These are phyloP conservation scores for Aspergillus nidulans DNA, from an alignment of 495 filamentous ascomycete species.

Conservation along the genomic window DNA sequence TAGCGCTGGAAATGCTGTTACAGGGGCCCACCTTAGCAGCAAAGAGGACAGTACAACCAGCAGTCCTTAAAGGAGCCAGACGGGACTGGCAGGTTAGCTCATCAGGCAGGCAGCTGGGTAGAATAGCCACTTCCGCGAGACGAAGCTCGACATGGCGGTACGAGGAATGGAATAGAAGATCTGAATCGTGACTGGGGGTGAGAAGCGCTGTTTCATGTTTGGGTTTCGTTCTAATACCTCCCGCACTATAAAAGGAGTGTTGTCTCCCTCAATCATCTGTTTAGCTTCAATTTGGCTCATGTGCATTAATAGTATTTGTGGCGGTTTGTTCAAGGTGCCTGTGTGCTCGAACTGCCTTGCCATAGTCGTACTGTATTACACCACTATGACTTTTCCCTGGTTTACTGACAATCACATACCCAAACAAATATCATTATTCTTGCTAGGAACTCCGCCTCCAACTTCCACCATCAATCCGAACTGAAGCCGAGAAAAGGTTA, in stretches of 20 bases:
- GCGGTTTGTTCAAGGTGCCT: conserved; percentile 13
- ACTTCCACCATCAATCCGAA: conserved; percentile 32
- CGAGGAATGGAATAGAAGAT: conserved; percentile 24
- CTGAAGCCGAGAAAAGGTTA: conserved; percentile 19
- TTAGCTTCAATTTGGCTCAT: conserved; percentile 19
- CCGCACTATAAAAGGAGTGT: conserved; percentile 16
- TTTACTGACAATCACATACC: conserved; percentile 33
- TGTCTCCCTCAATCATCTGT: conserved; percentile 6
- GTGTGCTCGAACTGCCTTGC: conserved; percentile 14
- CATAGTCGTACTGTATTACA: conserved; percentile 30
- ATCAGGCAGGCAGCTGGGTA: too few species aligned
- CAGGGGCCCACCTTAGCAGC: too few species aligned
- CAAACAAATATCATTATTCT: conserved; percentile 27
- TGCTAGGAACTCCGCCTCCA: conserved; percentile 28
- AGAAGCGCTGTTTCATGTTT: conserved; percentile 18
- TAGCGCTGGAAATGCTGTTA: too few species aligned
- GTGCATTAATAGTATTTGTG: conserved; percentile 23
- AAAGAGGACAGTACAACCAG: too few species aligned
- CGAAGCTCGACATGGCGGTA: conserved; percentile 28
- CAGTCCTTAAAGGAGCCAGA: too few species aligned
- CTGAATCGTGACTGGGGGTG: conserved; percentile 6
- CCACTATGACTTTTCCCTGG: conserved; percentile 18
- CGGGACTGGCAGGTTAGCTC: too few species aligned
- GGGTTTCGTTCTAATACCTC: conserved; percentile 14
- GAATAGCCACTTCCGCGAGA: too few species aligned